Base-by-base conservation (phyloP, 75 land plant genomes). In the Selaginella tamariscina region DNA sequence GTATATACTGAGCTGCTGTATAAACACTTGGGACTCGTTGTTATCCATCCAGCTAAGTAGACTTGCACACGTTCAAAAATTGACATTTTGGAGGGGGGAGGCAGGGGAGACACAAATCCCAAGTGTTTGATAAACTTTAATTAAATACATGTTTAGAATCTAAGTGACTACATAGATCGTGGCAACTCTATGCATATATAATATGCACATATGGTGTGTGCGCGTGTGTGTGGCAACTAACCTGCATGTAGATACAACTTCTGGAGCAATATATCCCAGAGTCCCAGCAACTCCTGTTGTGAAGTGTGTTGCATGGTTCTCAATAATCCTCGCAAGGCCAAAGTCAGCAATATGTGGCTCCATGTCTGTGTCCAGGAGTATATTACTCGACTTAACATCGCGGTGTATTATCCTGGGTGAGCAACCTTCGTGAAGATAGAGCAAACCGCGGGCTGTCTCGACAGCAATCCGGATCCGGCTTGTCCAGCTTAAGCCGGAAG, bases 251-350 rank as follows among this genome's bases (percentile, higher is more conserved):
- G 62, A 59, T 8, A 21, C 62, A 5, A 27, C 62, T n/a, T 59
- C 62, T n/a, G 62, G 62, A 5, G 62, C 62, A n/a, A 59, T 59
- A 23, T 59, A 59, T 59, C 62, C 62, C 62, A 59, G 23, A 27
- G 62, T 59, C n/a, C 62, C 62, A 5, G 62, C 62, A 2, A 59
- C n/a, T 5, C 62, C 26, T 21, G 27, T 26, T n/a, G 62, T 59
- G 21, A 27, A 9, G 23, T 59, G 26, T 2, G 21, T 26, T 5
- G 62, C 62, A 59, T 59, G 2, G 26, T 59, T 59, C 26, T 59
- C 62, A 27, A 59, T n/a, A n/a, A 59, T 2, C 23, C 26, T 21
- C 26, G 62, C 62, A 2, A 59, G 21, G 8, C 62, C 62, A 59
- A 59, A 59, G 26, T 59, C 62, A n/a, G 62, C 23, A n/a, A 59